Evolutionary conservation across 306 rosid genomes (phyloP), one percentile per base, ranked within the genome.

Genomic region (Medicago ruthenica): DNA sequence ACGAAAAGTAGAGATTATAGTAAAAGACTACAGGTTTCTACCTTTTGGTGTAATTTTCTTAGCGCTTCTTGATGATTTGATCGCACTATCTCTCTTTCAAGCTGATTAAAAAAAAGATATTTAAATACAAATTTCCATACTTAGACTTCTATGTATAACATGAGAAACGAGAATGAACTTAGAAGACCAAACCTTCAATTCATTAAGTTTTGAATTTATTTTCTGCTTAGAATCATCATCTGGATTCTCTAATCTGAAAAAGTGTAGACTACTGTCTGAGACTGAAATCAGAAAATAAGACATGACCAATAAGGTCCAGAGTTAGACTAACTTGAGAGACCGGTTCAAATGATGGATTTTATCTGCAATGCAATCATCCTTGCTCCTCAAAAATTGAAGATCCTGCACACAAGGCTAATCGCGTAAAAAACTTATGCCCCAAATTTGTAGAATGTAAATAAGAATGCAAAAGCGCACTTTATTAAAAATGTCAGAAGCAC

Each of bases 341-440:
- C 92, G 85, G 86, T 89, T 85, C 86, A 92, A 70, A 77, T 84
- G 91, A 83, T 89, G 93, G 55, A 96, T 80, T 84, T 89, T 84
- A 89, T 92, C 97, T 75, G 89, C 99, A 76, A 90, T 87, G 70
- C 60, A 66, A 80, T 90, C 93, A 10, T 96, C 92, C 40, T 92
- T 85, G 53, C 83, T 88, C 91, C 98, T 87, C 84, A 92, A 70
- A 44, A 72, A 78, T 68, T 83, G 91, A 73, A 96, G 93, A 84
- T 83, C 82, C 99, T 96, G 88, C 71, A 83, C 21, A 67, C 64
- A 70, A 80, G 34, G 83, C 48, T 21, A 76, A 37, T 40, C 66
- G 39, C 17, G 74, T 53, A 57, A 82, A 66, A 39, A 31, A 64
- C 77, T 68, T 31, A 67, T 41, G 12, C 12, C 69, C 78, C n/a